phyloP scores from a whole-genome alignment of 2,329 filamentous ascomycete species.

The Gnomoniopsis sp. region DNA sequence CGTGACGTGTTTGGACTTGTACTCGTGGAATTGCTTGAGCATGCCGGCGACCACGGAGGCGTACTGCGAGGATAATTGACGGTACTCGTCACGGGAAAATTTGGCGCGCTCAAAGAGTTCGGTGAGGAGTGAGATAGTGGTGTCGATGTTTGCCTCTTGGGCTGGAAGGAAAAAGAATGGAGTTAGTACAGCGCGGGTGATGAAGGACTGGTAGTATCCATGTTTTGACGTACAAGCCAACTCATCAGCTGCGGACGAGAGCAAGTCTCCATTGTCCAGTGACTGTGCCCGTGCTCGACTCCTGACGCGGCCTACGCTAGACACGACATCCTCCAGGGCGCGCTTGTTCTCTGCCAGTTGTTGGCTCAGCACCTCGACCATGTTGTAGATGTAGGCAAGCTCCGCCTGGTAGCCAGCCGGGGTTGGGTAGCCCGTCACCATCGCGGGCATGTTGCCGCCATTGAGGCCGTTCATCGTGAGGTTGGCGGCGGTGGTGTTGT shows the following conservation, averaged over 20 bases:
- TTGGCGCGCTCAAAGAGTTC: conserved; percentile 62
- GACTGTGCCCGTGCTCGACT: conserved; percentile 50
- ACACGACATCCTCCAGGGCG: conserved; percentile 61
- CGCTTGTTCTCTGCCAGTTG: conserved; percentile 60
- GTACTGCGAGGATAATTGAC: conserved; percentile 54
- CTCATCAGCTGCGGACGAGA: conserved; percentile 53
- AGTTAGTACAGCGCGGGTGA: background rate
- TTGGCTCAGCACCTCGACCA: conserved; percentile 64
- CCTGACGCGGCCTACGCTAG: conserved; percentile 59
- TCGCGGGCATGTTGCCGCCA: conserved; percentile 42
- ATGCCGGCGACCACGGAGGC: conserved; percentile 54
- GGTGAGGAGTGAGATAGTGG: conserved; percentile 57
- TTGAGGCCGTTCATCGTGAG: conserved; percentile 47
- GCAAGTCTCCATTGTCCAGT: conserved; percentile 56
- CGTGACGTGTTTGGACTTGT: conserved; percentile 59
- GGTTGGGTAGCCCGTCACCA: conserved; percentile 48
- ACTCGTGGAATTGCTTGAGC: conserved; percentile 62
- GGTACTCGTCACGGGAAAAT: conserved; percentile 58
- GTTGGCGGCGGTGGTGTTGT: background rate
- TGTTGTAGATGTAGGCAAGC: conserved; percentile 64
- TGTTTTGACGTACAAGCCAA: conserved; percentile 47
- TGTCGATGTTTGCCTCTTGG: conserved; percentile 58
- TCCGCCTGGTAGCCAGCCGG: conserved; percentile 67
- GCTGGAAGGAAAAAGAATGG: conserved; percentile 33
- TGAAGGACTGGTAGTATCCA: background rate